These are phyloP conservation scores for Termitomyces sp. DNA, from an alignment of 768 basidiomycete species.

Conservation along the genomic window DNA sequence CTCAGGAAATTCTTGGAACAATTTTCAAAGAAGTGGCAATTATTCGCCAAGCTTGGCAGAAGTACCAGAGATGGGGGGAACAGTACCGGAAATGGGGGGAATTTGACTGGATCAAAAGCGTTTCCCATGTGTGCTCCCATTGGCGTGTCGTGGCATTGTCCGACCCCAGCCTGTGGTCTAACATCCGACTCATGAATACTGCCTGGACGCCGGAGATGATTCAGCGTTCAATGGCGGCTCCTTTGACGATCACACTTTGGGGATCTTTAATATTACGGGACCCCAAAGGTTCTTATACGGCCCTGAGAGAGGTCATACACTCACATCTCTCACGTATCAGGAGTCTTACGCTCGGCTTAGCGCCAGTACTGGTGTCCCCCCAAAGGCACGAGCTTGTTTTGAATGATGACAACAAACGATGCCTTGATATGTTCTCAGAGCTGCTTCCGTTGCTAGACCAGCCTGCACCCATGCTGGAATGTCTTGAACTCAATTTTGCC, in stretches of 20 bases:
- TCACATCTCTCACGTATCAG: background rate
- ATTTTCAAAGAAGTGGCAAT: slow-evolving; percentile 3
- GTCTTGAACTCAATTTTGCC: background rate
- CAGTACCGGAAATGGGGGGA: background rate
- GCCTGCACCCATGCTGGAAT: slow-evolving; percentile 3
- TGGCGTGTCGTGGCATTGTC: slow-evolving; percentile 7
- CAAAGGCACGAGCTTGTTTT: background rate
- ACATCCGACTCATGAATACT: slow-evolving; percentile 1
- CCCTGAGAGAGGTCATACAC: background rate
- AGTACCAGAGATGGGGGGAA: background rate
- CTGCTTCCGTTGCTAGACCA: background rate
- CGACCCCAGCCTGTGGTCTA: slow-evolving; percentile 2
- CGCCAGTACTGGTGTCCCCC: background rate
- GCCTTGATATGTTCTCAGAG: background rate
- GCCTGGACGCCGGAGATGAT: slow-evolving; percentile 6
- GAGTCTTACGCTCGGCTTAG: background rate
- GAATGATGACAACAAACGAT: background rate
- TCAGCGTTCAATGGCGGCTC: slow-evolving; percentile 1
- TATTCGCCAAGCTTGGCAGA: background rate
- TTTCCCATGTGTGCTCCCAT: slow-evolving; percentile 8
- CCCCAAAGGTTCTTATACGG: background rate
- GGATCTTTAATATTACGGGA: background rate
- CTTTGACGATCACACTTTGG: slow-evolving; percentile 1
- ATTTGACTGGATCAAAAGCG: background rate
- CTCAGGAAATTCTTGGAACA: slow-evolving; percentile 2